Conservation (phyloP, 139 green algal genomes). For the Coelastrella sp. region DNA sequence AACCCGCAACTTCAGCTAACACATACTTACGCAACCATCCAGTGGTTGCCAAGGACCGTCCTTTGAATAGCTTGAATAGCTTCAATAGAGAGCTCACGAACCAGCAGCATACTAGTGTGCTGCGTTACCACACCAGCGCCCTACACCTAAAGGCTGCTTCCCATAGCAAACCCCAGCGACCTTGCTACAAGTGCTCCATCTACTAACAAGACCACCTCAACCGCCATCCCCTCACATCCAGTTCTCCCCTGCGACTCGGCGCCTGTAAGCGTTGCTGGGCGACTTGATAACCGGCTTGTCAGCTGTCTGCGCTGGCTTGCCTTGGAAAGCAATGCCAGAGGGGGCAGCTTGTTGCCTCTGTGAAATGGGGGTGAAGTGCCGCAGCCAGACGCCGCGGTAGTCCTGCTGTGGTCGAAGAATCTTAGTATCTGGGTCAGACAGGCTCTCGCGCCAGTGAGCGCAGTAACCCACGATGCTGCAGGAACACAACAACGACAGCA, state of each 20-base stretch:
- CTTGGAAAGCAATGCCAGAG: background rate
- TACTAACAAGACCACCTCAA: too few species aligned
- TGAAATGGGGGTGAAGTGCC: conserved; percentile 79
- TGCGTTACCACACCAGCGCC: too few species aligned
- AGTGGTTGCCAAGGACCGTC: too few species aligned
- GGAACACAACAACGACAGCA: background rate
- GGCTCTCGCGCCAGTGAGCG: conserved; percentile 96
- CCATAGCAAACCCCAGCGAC: too few species aligned
- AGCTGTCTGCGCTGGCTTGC: conserved; percentile 9
- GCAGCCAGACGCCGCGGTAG: conserved; percentile 94
- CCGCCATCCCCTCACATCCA: conserved; percentile 72
- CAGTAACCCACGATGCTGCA: conserved; percentile 93
- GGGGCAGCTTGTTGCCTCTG: conserved; percentile 23
- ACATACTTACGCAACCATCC: too few species aligned
- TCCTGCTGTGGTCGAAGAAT: conserved; percentile 99
- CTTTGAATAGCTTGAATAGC: too few species aligned
- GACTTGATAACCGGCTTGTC: conserved; percentile 61
- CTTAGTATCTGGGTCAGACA: conserved; percentile 96
- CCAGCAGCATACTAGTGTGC: too few species aligned
- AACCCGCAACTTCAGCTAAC: too few species aligned
- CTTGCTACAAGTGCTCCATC: too few species aligned
- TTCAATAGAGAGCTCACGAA: too few species aligned
- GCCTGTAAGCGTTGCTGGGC: conserved; percentile 90
- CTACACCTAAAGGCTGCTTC: too few species aligned
- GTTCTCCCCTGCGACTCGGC: conserved; percentile 80